These are phyloP conservation scores for Daldinia sp. DNA, from an alignment of 2,329 filamentous ascomycete genomes.

Conservation along the genomic window DNA sequence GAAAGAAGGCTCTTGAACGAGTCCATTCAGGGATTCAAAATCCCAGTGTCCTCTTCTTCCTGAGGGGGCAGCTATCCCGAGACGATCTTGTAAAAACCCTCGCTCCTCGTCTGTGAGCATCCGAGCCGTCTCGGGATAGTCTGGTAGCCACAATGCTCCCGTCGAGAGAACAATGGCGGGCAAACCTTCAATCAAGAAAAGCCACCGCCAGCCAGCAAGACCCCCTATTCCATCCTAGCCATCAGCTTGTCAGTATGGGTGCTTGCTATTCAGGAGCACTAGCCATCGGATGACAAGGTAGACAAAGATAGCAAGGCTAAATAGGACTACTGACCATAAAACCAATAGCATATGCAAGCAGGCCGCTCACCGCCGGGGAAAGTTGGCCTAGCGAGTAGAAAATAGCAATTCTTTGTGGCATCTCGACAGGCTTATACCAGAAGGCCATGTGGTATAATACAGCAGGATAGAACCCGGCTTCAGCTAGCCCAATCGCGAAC, in stretches of 20 bases:
- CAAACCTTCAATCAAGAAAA: slow-evolving; percentile 50
- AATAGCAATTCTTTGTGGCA: slow-evolving; percentile 49
- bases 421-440: slow-evolving; percentile 50
- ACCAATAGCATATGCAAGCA: slow-evolving; percentile 50
- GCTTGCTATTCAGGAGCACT: not conserved
- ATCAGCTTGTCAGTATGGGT: not conserved
- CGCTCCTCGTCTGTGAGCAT: slow-evolving; percentile 45
- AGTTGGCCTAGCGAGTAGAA: slow-evolving; percentile 50
- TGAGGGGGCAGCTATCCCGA: slow-evolving; percentile 44
- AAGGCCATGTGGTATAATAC: slow-evolving; percentile 52
- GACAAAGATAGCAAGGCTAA: not conserved
- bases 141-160: slow-evolving; percentile 45
- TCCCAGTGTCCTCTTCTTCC: slow-evolving; percentile 48
- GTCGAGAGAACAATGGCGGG: slow-evolving; percentile 46
- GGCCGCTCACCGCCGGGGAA: slow-evolving; percentile 47
- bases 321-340: slow-evolving; percentile 43
- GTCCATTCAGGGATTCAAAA: slow-evolving; percentile 41
- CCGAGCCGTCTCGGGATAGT: slow-evolving; percentile 46
- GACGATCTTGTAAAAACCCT: slow-evolving; percentile 37
- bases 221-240: slow-evolving; percentile 42
- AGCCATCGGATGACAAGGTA: not conserved
- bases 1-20: slow-evolving; percentile 48
- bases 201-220: slow-evolving; percentile 50
- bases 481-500: slow-evolving; percentile 50
- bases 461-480: slow-evolving; percentile 49